Evolutionary conservation across 177 flowering plant species (phyloP).

Genomic region (Tripterygium wilfordii): DNA sequence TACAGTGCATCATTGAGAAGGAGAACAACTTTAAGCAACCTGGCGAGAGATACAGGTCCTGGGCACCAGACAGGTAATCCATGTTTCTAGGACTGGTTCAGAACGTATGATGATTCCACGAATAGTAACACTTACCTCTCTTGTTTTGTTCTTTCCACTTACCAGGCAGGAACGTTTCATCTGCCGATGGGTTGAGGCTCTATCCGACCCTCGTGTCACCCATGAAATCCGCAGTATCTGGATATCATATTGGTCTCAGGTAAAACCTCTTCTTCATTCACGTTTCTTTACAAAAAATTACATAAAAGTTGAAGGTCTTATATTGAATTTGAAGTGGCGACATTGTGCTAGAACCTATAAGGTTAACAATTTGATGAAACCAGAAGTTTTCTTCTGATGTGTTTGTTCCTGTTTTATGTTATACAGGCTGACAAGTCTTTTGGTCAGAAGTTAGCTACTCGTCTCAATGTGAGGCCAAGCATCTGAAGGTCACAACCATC

Average conservation of each 20-base stretch:
- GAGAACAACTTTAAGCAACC: constrained; percentile 98
- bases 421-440: constrained; percentile 63
- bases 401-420: background rate
- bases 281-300: background rate
- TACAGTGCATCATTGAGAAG: constrained; percentile 73
- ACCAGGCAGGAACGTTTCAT: constrained; percentile 84
- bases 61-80: constrained; percentile 64
- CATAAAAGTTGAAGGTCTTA: too few relatives aligned
- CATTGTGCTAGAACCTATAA: too few relatives aligned
- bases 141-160: background rate
- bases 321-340: too few relatives aligned
- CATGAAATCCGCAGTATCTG: constrained; percentile 84
- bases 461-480: constrained; percentile 67
- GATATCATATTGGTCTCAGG: constrained; percentile 95
- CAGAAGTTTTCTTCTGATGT: background rate
- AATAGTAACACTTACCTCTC: background rate
- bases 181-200: constrained; percentile 61
- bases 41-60: constrained; percentile 92
- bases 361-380: too few relatives aligned
- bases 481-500: constrained; percentile 22
- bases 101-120: background rate
- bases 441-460: constrained; percentile 72
- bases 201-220: constrained; percentile 85
- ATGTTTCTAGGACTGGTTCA: background rate
- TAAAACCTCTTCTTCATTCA: constrained; percentile 6